phyloP scores from a whole-genome alignment of 2,329 filamentous ascomycete genomes.

The Fonsecaea multimorphosa region DNA sequence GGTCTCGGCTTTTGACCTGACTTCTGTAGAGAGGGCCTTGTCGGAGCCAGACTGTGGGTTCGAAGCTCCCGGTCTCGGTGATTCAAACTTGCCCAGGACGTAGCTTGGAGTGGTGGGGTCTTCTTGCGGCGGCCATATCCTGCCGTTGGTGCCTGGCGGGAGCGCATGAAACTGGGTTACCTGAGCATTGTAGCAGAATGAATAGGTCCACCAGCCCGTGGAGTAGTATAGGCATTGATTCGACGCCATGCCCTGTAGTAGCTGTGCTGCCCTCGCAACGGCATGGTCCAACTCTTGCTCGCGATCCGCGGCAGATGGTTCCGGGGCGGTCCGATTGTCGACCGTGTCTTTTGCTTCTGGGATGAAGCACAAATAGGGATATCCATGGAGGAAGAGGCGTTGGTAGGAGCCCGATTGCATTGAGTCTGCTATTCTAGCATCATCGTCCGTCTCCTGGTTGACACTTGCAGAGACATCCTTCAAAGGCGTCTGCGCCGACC shows the following conservation, averaged over 20 bases:
- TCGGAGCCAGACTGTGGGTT: constrained; percentile 42
- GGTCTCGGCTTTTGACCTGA: constrained; percentile 82
- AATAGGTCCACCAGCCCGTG: constrained; percentile 95
- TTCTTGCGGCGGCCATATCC: constrained; percentile 72
- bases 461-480: constrained; percentile 26
- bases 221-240: constrained; percentile 78
- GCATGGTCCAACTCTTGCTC: constrained; percentile 80
- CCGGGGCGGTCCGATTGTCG: constrained; percentile 70
- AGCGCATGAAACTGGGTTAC: constrained; percentile 91
- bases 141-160: constrained; percentile 70
- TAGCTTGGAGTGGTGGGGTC: constrained; percentile 79
- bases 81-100: constrained; percentile 69
- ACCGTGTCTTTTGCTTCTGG: constrained; percentile 69
- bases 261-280: constrained; percentile 76
- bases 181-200: constrained; percentile 86
- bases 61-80: constrained; percentile 38
- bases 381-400: constrained; percentile 71
- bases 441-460: constrained; percentile 40
- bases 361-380: constrained; percentile 82
- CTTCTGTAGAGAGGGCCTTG: constrained; percentile 59
- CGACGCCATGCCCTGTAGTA: constrained; percentile 77
- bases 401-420: constrained; percentile 52
- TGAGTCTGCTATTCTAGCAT: constrained; percentile 18
- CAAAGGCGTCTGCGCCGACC: not conserved
- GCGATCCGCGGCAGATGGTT: constrained; percentile 69